Percentiles rank a stretch among this genome's conserved stretches.
Conservation (phyloP, 768 basidiomycete species). For the Pisolithus marmoratus region DNA sequence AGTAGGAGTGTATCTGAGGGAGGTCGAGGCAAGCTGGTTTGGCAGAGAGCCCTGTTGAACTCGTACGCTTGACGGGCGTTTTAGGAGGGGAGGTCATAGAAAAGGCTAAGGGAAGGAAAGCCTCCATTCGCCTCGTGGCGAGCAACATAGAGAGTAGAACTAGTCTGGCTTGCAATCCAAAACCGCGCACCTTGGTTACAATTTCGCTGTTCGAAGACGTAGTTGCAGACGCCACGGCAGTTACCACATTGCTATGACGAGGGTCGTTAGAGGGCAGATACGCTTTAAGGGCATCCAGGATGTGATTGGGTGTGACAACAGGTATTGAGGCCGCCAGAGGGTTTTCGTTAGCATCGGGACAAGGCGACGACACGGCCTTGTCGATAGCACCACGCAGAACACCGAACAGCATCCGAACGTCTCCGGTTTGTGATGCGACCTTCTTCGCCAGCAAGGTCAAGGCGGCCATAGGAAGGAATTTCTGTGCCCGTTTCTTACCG, state of each 20-base stretch:
- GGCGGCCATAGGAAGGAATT: constrained; percentile 58
- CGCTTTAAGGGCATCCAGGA: constrained; percentile 71
- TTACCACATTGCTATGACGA: not conserved
- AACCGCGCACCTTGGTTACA: constrained; percentile 56
- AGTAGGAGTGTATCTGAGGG: constrained; percentile 59
- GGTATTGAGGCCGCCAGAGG: constrained; percentile 32
- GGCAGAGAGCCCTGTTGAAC: constrained; percentile 27
- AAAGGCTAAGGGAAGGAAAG: constrained; percentile 47
- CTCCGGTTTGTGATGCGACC: constrained; percentile 75
- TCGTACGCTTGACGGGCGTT: constrained; percentile 49
- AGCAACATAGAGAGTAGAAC: constrained; percentile 61
- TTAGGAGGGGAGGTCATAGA: constrained; percentile 27
- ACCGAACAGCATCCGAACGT: constrained; percentile 76
- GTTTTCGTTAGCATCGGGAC: constrained; percentile 12
- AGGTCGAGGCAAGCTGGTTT: constrained; percentile 44
- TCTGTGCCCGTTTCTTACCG: constrained; percentile 31
- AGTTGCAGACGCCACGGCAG: constrained; percentile 13
- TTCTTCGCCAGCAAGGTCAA: constrained; percentile 74
- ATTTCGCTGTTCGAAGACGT: constrained; percentile 50
- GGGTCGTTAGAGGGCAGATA: constrained; percentile 43
- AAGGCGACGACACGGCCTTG: constrained; percentile 40
- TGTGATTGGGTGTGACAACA: constrained; percentile 56
- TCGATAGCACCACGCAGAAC: constrained; percentile 79
- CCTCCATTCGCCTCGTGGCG: constrained; percentile 56
- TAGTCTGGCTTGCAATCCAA: constrained; percentile 72